These are phyloP conservation scores for Phytopythium ostracodes DNA, from an alignment of 352 stramenopile species.

Conservation along the genomic window DNA sequence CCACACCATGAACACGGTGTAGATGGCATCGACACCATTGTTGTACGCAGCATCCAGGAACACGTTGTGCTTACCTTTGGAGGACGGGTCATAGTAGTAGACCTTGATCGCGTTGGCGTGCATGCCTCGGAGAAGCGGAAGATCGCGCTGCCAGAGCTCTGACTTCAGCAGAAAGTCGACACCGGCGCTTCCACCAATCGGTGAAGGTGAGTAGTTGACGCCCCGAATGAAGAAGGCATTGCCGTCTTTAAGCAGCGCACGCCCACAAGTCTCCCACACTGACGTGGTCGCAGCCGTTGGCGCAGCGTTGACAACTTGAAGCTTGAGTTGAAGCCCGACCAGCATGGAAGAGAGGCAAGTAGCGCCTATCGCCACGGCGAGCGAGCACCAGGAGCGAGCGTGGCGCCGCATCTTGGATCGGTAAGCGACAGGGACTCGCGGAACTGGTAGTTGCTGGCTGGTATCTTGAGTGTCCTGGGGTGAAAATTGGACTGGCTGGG, in stretches of 20 bases:
- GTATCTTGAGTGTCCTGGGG: not conserved
- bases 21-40: conserved; percentile 22
- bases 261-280: conserved; percentile 24
- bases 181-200: conserved; percentile 23
- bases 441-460: not conserved
- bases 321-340: not conserved
- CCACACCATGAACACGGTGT: conserved; percentile 38
- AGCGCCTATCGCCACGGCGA: not conserved
- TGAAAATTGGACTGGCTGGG: not conserved
- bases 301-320: not conserved
- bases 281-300: not conserved
- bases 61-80: conserved; percentile 15
- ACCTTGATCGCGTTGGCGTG: conserved; percentile 35
- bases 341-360: not conserved
- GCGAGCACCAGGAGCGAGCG: not conserved
- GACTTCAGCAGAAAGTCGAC: conserved; percentile 25
- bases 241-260: conserved; percentile 27
- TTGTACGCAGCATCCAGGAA: conserved; percentile 39
- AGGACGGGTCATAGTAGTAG: conserved; percentile 22
- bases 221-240: conserved; percentile 34
- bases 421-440: not conserved
- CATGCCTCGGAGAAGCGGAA: conserved; percentile 30
- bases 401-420: not conserved
- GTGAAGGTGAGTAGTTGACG: conserved; percentile 34
- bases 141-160: conserved; percentile 28